Evolutionary conservation across 768 basidiomycete species (phyloP).

Genomic region (Mycena alexandri): DNA sequence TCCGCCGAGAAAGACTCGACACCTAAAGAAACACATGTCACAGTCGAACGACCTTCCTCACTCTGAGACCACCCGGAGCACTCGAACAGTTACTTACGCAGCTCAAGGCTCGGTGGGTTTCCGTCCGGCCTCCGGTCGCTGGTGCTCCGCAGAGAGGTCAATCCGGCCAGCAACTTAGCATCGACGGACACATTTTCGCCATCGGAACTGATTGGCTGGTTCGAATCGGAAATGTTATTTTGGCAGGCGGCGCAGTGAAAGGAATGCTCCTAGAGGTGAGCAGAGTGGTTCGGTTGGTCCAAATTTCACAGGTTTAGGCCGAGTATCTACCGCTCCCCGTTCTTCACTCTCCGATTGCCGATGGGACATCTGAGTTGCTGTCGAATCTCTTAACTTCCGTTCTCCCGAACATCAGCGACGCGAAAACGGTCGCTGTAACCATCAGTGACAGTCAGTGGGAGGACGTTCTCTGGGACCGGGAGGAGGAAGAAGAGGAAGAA

Average conservation of each 20-base stretch:
- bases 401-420: conserved; percentile 78
- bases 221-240: conserved; percentile 80
- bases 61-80: conserved; percentile 78
- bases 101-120: conserved; percentile 81
- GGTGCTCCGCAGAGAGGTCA: conserved; percentile 59
- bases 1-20: too few relatives aligned
- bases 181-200: conserved; percentile 77
- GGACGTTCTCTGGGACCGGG: conserved; percentile 82
- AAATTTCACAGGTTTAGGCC: conserved; percentile 59
- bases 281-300: conserved; percentile 15
- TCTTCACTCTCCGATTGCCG: conserved; percentile 71
- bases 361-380: conserved; percentile 79
- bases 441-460: conserved; percentile 86
- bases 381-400: conserved; percentile 82
- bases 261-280: conserved; percentile 89
- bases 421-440: conserved; percentile 82
- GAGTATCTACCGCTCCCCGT: conserved; percentile 86
- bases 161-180: conserved; percentile 72
- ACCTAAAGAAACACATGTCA: too few relatives aligned
- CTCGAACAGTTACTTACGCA: conserved; percentile 82
- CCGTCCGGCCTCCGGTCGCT: conserved; percentile 67
- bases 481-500: conserved; percentile 63
- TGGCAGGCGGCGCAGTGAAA: conserved; percentile 80
- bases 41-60: conserved; percentile 77
- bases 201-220: conserved; percentile 89